Evolutionary conservation across 352 stramenopile genomes (phyloP).

Genomic region (Phytophthora vignae): DNA sequence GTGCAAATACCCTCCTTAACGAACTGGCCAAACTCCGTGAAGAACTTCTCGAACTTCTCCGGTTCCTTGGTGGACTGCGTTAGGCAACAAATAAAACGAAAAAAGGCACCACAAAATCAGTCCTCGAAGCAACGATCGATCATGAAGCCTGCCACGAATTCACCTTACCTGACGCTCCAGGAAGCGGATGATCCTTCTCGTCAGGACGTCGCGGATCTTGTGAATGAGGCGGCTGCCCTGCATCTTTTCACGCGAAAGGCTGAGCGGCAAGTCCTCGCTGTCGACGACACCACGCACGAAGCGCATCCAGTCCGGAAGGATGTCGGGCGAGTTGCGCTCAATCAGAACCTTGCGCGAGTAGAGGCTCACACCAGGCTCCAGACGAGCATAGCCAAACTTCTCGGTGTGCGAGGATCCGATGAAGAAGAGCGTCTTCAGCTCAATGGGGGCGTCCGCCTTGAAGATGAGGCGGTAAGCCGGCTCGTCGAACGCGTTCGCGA

Average conservation of each 20-base stretch:
- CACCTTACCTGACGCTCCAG: slow-evolving; percentile 74
- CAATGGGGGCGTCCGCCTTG: slow-evolving; percentile 97
- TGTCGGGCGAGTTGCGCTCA: slow-evolving; percentile 96
- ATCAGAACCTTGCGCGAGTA: slow-evolving; percentile 99
- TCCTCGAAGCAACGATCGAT: background rate
- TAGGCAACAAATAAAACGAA: slow-evolving; percentile 1
- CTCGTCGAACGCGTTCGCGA: slow-evolving; percentile 95
- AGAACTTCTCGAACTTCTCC: slow-evolving; percentile 98
- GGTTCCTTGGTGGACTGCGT: slow-evolving; percentile 92
- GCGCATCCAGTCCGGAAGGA: slow-evolving; percentile 98
- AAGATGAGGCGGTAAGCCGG: slow-evolving; percentile 97
- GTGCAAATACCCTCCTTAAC: slow-evolving; percentile 99
- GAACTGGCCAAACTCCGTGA: slow-evolving; percentile 97
- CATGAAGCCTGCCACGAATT: background rate
- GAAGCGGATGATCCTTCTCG: slow-evolving; percentile 91
- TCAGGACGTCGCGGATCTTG: slow-evolving; percentile 98
- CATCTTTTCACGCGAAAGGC: slow-evolving; percentile 98
- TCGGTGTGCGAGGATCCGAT: slow-evolving; percentile 97
- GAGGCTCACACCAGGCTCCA: slow-evolving; percentile 97
- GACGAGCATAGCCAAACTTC: slow-evolving; percentile 95
- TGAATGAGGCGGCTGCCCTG: slow-evolving; percentile 97
- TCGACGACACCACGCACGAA: slow-evolving; percentile 93
- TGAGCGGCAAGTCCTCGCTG: slow-evolving; percentile 99
- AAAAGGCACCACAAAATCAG: background rate
- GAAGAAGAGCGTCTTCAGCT: slow-evolving; percentile 98